Base-by-base conservation (phyloP, 2,329 filamentous ascomycete species). In the Penicillium thymicola region DNA sequence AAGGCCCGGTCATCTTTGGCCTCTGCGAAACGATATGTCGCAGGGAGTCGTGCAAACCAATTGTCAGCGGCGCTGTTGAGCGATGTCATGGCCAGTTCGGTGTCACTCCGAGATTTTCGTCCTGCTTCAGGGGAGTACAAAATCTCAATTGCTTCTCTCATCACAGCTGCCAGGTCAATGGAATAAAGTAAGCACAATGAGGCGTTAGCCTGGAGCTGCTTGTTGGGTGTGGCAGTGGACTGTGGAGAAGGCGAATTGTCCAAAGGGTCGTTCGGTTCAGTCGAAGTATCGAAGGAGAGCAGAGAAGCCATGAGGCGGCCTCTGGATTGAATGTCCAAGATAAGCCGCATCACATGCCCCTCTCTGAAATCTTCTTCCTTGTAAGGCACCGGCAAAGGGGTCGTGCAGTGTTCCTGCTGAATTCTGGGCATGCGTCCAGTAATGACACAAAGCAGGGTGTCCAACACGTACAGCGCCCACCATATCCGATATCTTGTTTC, bases 381-480 rank as follows among this genome's bases (percentile, higher is more conserved):
- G 25, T 45, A 55, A 0, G 54, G 54, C 13, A 55, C 47, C 4
- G 48, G 54, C 3, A 55, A 40, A 34, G 54, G 54, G 14, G 54
- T 55, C 1, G 54, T 45, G 41, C 54, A 55, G 34, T 51, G 41
- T 32, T 45, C 48, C 11, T 18, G 47, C 4, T 38, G 41, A n/a
- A 52, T 38, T 36, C 57, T 52, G n/a, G 47, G 40, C 28, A 45
- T 37, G 25, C 54, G 54, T 11, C 54, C 54, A 10, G 54, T 57
- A 32, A 54, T 28, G 10, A 41, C 54, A 27, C 43, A 44, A 9
- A 57, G 50, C 9, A 48, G 14, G 2, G 34, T 54, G 23, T 57
- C 54, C 23, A 57, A 23, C 18, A 48, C 7, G n/a, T 53, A 57
- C 4, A 57, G 18, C 4, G 50, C 54, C 54, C 54, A 57, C 54